Percentiles rank a stretch among this genome's conserved stretches.
phyloP scores from a whole-genome alignment of 805 yeast species.

The Spathaspora gorwiae region DNA sequence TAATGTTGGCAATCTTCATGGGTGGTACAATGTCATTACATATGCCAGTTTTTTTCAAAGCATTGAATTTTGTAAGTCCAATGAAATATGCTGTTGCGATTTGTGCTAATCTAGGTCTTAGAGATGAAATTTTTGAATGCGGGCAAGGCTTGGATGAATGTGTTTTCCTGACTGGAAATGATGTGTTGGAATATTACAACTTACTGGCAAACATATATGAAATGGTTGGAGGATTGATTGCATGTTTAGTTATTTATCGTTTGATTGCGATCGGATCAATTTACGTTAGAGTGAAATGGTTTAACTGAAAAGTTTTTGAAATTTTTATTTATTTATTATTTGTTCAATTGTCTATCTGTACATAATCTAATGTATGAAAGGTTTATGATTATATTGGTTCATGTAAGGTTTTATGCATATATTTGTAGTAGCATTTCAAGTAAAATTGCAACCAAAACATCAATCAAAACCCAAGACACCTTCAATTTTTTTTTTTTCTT shows the following conservation, averaged over 20 bases:
- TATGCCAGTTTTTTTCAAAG: conserved; percentile 67
- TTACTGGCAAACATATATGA: conserved; percentile 22
- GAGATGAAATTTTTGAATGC: conserved; percentile 50
- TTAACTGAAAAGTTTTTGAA: not conserved
- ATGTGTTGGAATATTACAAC: conserved; percentile 28
- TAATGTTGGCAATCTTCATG: conserved; percentile 75
- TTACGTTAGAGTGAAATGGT: conserved; percentile 22
- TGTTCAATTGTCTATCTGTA: not conserved
- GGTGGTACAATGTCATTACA: conserved; percentile 78
- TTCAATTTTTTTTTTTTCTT: too few relatives aligned
- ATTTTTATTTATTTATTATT: not conserved
- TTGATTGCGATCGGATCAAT: conserved; percentile 21
- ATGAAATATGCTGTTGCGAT: conserved; percentile 65
- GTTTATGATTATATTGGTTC: not conserved
- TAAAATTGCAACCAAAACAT: not conserved
- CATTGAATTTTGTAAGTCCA: conserved; percentile 74
- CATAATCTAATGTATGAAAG: not conserved
- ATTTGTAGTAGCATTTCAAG: not conserved
- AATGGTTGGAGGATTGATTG: conserved; percentile 31
- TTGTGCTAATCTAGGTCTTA: conserved; percentile 56
- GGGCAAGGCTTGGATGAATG: conserved; percentile 14
- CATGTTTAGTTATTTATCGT: conserved; percentile 33
- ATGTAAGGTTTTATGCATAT: too few relatives aligned
- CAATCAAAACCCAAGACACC: not conserved
- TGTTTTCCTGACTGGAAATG: conserved; percentile 25